These are phyloP conservation scores for Pseudogymnoascus sp. DNA, from an alignment of 2,329 filamentous ascomycete species.

Conservation along the genomic window DNA sequence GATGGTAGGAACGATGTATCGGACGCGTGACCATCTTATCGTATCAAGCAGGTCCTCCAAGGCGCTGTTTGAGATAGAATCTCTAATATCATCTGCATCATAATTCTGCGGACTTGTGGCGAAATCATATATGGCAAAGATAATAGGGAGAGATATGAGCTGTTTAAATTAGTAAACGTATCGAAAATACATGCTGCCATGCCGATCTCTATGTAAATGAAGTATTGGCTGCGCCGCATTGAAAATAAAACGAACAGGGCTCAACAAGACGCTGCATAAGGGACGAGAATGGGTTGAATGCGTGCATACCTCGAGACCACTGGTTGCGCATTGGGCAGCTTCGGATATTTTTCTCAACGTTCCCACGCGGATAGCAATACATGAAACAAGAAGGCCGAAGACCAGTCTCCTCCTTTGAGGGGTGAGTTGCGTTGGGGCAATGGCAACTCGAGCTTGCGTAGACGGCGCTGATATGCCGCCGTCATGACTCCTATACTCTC, in stretches of 20 bases:
- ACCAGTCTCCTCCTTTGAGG: not conserved
- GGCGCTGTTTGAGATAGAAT: slow-evolving; percentile 11
- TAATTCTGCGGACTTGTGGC: not conserved
- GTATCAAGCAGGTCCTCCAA: slow-evolving; percentile 11
- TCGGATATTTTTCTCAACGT: slow-evolving; percentile 5
- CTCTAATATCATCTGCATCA: slow-evolving; percentile 9
- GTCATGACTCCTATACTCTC: not conserved
- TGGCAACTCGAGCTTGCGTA: not conserved
- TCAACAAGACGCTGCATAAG: not conserved
- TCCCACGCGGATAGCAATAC: slow-evolving; percentile 7
- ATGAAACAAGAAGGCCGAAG: not conserved
- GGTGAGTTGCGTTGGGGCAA: not conserved
- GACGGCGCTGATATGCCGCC: not conserved
- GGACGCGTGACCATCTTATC: slow-evolving; percentile 9
- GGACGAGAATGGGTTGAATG: not conserved
- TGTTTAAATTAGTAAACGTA: not conserved
- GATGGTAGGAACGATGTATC: slow-evolving; percentile 11
- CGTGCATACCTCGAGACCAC: slow-evolving; percentile 10
- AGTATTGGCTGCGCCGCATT: not conserved
- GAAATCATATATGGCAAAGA: slow-evolving; percentile 12
- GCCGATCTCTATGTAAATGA: not conserved
- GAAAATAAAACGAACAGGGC: not conserved
- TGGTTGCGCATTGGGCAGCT: not conserved
- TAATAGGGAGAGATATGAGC: slow-evolving; percentile 8
- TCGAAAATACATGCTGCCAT: not conserved